phyloP scores from a whole-genome alignment of 2,329 filamentous ascomycete genomes.

The Penicillium thymicola region DNA sequence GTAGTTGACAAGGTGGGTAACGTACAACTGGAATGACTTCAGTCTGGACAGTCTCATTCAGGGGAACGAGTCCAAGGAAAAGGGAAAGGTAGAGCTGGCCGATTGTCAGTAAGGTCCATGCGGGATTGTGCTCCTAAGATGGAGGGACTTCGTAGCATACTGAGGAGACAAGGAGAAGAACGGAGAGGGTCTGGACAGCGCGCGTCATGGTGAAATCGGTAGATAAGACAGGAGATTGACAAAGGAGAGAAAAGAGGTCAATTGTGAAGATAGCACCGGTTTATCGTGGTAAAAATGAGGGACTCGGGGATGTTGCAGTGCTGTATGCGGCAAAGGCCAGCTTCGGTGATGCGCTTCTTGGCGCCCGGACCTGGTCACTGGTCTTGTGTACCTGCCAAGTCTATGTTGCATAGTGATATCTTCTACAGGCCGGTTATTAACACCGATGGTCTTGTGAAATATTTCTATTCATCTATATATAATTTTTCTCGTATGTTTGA shows the following conservation, averaged over 20 bases:
- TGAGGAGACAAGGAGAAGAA: conserved; percentile 81
- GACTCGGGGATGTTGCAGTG: conserved; percentile 10
- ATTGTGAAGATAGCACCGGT: conserved; percentile 1
- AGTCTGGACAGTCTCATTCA: conserved; percentile 72
- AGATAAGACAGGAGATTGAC: not conserved
- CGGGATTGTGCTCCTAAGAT: not conserved
- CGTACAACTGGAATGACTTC: conserved; percentile 87
- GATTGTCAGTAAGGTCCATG: conserved; percentile 1
- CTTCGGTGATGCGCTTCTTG: conserved; percentile 11
- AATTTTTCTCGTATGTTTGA: not conserved
- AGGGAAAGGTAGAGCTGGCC: conserved; percentile 80
- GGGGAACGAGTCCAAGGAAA: conserved; percentile 77
- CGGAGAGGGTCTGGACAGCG: conserved; percentile 86
- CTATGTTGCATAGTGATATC: too few species aligned
- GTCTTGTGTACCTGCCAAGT: not conserved
- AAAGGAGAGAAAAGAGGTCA: conserved; percentile 10
- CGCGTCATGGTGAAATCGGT: conserved; percentile 71
- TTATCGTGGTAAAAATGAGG: conserved; percentile 14
- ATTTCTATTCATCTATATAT: not conserved
- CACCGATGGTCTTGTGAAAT: not conserved
- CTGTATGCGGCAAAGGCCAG: conserved; percentile 11
- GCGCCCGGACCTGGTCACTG: conserved; percentile 9
- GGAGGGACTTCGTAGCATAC: conserved; percentile 53
- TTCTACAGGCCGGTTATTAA: not conserved
- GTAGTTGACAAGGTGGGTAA: conserved; percentile 18